phyloP scores from a whole-genome alignment of 1,139 yeast genomes.

The Candida mesenterica region DNA sequence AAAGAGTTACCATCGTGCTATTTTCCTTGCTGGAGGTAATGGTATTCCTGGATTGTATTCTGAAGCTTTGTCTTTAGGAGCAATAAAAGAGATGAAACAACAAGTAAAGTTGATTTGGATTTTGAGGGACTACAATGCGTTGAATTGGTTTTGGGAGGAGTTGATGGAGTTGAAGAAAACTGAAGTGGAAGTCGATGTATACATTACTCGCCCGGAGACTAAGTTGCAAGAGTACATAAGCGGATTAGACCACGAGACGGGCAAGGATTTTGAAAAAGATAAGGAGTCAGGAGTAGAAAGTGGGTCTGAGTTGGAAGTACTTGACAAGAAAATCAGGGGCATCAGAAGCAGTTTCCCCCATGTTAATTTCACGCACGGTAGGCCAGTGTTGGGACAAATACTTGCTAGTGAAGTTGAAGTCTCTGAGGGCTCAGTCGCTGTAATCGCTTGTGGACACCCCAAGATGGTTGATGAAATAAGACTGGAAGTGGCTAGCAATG shows the following conservation, averaged over 20 bases:
- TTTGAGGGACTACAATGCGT: conserved; percentile 41
- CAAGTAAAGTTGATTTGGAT: conserved; percentile 50
- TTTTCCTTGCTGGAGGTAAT: conserved; percentile 47
- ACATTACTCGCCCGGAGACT: conserved; percentile 16
- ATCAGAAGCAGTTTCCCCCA: conserved; percentile 15
- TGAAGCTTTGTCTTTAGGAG: conserved; percentile 31
- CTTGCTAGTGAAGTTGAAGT: conserved; percentile 27
- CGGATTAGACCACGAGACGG: conserved; percentile 1
- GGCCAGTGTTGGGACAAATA: conserved; percentile 31
- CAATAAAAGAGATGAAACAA: conserved; percentile 16
- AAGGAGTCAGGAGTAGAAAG: neutral
- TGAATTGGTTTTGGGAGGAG: conserved; percentile 42
- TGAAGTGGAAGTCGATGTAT: neutral
- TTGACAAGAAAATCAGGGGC: conserved; percentile 11
- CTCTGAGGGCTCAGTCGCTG: conserved; percentile 33
- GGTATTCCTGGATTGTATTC: conserved; percentile 50
- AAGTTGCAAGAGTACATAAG: conserved; percentile 1
- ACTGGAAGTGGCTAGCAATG: conserved; percentile 27
- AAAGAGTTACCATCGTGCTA: conserved; percentile 32
- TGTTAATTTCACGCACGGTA: conserved; percentile 31
- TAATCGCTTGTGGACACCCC: conserved; percentile 55
- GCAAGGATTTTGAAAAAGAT: neutral
- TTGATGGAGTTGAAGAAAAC: neutral
- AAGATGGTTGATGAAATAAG: conserved; percentile 52
- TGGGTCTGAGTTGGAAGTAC: too few relatives aligned